phyloP scores from a whole-genome alignment of 2,329 filamentous ascomycete genomes.

The Huntiella abstrusa region DNA sequence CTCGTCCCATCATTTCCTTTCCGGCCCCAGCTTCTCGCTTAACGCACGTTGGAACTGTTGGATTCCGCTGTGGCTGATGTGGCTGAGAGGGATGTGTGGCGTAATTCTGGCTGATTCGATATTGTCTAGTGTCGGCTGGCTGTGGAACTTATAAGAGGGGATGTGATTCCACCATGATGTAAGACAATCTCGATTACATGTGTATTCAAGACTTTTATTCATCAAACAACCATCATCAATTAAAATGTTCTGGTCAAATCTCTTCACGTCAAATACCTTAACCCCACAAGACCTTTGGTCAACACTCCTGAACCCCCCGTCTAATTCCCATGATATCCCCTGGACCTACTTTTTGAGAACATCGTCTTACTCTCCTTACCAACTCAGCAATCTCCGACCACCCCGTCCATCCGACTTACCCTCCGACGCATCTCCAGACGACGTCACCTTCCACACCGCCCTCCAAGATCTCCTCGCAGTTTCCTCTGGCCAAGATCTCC shows the following conservation, averaged over 20 bases:
- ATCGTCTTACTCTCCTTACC: constrained; percentile 27
- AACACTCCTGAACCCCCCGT: not conserved
- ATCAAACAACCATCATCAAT: not conserved
- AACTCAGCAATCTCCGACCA: constrained; percentile 26
- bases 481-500: constrained; percentile 24
- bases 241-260: constrained; percentile 8
- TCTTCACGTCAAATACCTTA: too few relatives aligned
- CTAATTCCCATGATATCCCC: constrained; percentile 5
- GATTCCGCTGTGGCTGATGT: too few relatives aligned
- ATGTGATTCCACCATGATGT: not conserved
- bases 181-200: too few relatives aligned
- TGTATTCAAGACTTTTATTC: not conserved
- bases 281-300: too few relatives aligned
- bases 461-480: constrained; percentile 38
- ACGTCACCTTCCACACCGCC: constrained; percentile 35
- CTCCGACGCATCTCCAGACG: constrained; percentile 13
- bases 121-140: too few relatives aligned
- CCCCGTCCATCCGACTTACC: constrained; percentile 28
- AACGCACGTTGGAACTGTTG: too few relatives aligned
- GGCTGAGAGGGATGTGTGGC: too few relatives aligned
- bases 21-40: too few relatives aligned
- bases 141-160: too few relatives aligned
- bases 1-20: too few relatives aligned
- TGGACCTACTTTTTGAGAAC: constrained; percentile 9
- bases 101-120: too few relatives aligned